These are phyloP conservation scores for Nemania sp. DNA, from an alignment of 2,329 filamentous ascomycete genomes.

Conservation along the genomic window DNA sequence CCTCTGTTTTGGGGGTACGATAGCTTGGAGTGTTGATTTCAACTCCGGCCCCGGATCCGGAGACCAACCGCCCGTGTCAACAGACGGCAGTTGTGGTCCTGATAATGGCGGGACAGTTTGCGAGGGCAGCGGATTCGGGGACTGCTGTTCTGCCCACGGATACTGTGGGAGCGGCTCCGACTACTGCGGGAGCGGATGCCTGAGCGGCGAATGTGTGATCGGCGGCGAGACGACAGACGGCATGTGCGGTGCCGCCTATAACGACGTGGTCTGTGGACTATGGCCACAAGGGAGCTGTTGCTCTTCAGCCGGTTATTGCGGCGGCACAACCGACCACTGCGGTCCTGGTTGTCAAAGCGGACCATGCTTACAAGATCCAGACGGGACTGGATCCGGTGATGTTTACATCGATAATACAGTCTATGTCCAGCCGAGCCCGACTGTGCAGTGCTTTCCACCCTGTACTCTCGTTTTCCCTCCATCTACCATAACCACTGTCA, in stretches of 20 bases:
- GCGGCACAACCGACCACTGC: background rate
- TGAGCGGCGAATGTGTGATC: background rate
- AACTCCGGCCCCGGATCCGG: background rate
- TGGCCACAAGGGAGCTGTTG: background rate
- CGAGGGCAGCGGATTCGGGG: slow-evolving; percentile 8
- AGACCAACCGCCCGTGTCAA: background rate
- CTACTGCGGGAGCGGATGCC: background rate
- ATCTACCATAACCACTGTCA: background rate
- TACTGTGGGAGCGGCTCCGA: background rate
- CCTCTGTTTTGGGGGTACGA: slow-evolving; percentile 40
- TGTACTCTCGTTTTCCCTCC: background rate
- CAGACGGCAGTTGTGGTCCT: background rate
- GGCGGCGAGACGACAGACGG: slow-evolving; percentile 1
- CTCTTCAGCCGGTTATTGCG: slow-evolving; percentile 3
- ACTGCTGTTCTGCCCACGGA: background rate
- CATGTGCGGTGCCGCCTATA: background rate
- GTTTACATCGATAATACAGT: slow-evolving; percentile 2
- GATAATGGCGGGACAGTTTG: background rate
- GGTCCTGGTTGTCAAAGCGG: slow-evolving; percentile 5
- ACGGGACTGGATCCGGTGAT: background rate
- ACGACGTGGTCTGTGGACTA: background rate
- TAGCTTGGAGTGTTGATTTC: slow-evolving; percentile 34
- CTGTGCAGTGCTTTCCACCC: background rate
- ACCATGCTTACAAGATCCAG: slow-evolving; percentile 2
- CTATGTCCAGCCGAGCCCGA: slow-evolving; percentile 3